These are phyloP conservation scores for Neurospora sp. DNA, from an alignment of 495 filamentous ascomycete species.

Conservation along the genomic window DNA sequence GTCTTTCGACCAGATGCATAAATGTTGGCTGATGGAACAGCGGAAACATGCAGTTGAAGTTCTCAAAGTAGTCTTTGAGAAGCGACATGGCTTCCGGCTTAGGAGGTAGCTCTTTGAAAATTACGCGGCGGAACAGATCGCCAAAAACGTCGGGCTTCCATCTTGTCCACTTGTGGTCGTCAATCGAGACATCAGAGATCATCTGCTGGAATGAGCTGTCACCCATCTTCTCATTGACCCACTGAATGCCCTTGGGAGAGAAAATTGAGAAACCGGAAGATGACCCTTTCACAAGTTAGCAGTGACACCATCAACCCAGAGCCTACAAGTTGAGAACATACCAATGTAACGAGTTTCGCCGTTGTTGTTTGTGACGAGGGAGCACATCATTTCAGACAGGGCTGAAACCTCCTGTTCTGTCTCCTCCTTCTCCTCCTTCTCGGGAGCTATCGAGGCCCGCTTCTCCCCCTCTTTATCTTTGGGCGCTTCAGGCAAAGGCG, in stretches of 20 bases:
- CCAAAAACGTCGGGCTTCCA: conserved; percentile 95
- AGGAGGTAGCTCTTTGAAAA: conserved; percentile 71
- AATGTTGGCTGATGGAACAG: conserved; percentile 97
- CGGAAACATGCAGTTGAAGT: conserved; percentile 98
- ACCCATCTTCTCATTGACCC: conserved; percentile 97
- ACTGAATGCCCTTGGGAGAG: conserved; percentile 94
- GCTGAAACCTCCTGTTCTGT: conserved; percentile 88
- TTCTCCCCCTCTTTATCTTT: conserved; percentile 38
- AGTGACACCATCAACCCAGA: neutral
- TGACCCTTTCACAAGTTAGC: conserved; percentile 53
- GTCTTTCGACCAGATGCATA: conserved; percentile 87
- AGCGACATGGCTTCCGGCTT: conserved; percentile 73
- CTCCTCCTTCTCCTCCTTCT: conserved; percentile 36
- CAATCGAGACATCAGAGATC: conserved; percentile 71
- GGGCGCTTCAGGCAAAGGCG: conserved; percentile 40
- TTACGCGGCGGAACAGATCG: conserved; percentile 80
- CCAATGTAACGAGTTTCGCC: conserved; percentile 96
- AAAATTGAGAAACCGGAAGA: conserved; percentile 94
- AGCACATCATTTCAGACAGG: conserved; percentile 98
- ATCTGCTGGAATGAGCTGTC: conserved; percentile 92
- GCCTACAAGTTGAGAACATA: conserved; percentile 29
- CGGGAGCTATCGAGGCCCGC: conserved; percentile 19
- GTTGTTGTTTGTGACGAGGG: conserved; percentile 91
- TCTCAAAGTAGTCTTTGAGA: conserved; percentile 89
- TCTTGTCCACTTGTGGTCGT: conserved; percentile 88